Percentiles rank a stretch among this genome's conserved stretches.
These are phyloP conservation scores for Aspergillus heteromorphus DNA, from an alignment of 495 filamentous ascomycete species.

Conservation along the genomic window DNA sequence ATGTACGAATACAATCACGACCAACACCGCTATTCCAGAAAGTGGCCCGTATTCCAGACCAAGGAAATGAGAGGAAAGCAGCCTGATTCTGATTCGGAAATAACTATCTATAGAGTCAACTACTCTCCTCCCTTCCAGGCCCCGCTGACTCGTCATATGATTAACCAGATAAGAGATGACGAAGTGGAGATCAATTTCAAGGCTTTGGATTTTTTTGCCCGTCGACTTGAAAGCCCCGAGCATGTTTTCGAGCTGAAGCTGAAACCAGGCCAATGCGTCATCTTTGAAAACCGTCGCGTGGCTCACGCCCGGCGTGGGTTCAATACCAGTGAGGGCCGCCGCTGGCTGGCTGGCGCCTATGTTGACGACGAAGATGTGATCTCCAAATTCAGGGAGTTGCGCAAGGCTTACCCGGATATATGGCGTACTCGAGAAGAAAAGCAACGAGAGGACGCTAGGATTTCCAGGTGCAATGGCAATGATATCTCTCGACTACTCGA, in stretches of 20 bases:
- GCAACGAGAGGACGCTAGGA: no score
- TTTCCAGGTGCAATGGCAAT: no score
- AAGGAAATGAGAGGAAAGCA: background rate
- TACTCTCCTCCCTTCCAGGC: conserved; percentile 72
- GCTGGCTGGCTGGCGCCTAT: conserved; percentile 85
- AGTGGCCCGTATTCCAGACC: conserved; percentile 50
- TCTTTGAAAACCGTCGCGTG: conserved; percentile 79
- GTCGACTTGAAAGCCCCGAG: conserved; percentile 37
- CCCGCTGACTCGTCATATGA: conserved; percentile 26
- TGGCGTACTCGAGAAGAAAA: no score
- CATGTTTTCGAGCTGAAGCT: conserved; percentile 66
- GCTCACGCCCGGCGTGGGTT: conserved; percentile 75
- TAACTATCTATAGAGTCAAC: conserved; percentile 42
- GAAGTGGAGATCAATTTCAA: background rate
- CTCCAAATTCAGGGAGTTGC: conserved; percentile 33
- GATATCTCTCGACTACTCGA: no score
- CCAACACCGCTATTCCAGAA: conserved; percentile 54
- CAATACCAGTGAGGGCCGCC: conserved; percentile 44
- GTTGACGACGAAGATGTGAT: conserved; percentile 63
- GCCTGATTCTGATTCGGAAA: background rate
- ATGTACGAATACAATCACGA: conserved; percentile 64
- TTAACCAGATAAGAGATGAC: no score
- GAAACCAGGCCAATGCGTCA: conserved; percentile 71
- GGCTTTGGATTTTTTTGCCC: conserved; percentile 33
- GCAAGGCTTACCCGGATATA: no score